Evolutionary conservation across 371 early-diverging fungal species (phyloP).

Genomic region (Cokeromyces recurvatus): DNA sequence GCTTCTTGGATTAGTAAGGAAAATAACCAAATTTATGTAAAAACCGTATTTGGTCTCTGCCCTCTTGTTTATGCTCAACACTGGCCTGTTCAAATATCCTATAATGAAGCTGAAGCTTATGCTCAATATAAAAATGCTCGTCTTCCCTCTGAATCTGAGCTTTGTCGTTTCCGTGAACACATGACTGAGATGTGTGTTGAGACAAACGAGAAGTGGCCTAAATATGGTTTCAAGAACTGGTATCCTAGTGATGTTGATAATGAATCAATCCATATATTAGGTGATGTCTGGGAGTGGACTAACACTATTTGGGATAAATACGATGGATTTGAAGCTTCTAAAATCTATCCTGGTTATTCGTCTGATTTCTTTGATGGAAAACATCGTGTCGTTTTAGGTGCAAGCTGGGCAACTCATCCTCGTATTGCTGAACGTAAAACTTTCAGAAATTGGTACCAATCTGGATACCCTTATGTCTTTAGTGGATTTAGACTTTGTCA

Average conservation of each 20-base stretch:
- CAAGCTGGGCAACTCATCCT: constrained; percentile 85
- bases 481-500: constrained; percentile 61
- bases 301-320: constrained; percentile 52
- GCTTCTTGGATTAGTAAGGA: constrained; percentile 48
- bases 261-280: constrained; percentile 42
- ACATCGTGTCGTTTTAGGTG: constrained; percentile 80
- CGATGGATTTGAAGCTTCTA: constrained; percentile 58
- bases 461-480: constrained; percentile 80
- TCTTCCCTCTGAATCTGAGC: constrained; percentile 68
- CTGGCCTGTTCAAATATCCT: constrained; percentile 78
- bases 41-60: constrained; percentile 65
- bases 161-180: constrained; percentile 26
- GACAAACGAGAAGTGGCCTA: constrained; percentile 28
- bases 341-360: constrained; percentile 85
- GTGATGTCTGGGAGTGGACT: constrained; percentile 88
- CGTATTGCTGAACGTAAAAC: constrained; percentile 64
- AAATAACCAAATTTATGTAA: constrained; percentile 37
- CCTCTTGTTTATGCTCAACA: constrained; percentile 44
- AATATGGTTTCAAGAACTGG: constrained; percentile 62
- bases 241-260: constrained; percentile 46
- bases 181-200: neutral
- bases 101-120: constrained; percentile 66
- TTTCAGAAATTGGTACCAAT: constrained; percentile 90
- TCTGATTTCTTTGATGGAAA: constrained; percentile 88
- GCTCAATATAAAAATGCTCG: constrained; percentile 51